Percentiles rank a stretch among this genome's conserved stretches.
phyloP scores from a whole-genome alignment of 352 stramenopile genomes.

The Globisporangium nunn region DNA sequence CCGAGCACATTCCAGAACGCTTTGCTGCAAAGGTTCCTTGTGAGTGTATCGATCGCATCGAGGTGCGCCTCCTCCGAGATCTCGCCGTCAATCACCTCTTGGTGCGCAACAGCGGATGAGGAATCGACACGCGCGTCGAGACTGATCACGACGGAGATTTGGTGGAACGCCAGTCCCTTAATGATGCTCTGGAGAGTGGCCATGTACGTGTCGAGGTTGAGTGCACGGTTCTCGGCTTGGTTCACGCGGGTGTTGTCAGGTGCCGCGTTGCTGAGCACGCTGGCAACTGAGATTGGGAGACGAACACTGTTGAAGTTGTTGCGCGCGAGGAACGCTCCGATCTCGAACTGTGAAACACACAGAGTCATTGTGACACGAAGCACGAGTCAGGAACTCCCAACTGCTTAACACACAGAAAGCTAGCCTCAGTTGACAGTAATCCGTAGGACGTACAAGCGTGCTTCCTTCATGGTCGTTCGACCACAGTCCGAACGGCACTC shows the following conservation, averaged over 20 bases:
- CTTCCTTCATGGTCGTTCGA: constrained; percentile 53
- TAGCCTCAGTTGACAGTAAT: neutral
- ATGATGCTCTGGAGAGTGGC: constrained; percentile 34
- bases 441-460: constrained; percentile 22
- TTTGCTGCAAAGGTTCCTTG: constrained; percentile 32
- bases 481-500: constrained; percentile 54
- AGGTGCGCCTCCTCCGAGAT: constrained; percentile 33
- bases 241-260: constrained; percentile 26
- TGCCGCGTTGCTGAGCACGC: constrained; percentile 31
- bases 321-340: constrained; percentile 29
- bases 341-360: constrained; percentile 22
- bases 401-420: too few relatives aligned
- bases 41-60: constrained; percentile 36
- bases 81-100: constrained; percentile 6
- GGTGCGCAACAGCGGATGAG: too few relatives aligned
- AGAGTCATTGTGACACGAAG: neutral
- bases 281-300: constrained; percentile 25
- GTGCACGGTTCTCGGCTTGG: constrained; percentile 22
- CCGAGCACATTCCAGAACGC: constrained; percentile 77
- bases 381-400: neutral
- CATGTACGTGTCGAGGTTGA: constrained; percentile 31
- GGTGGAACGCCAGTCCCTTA: constrained; percentile 29
- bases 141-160: constrained; percentile 39
- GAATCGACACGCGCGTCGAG: constrained; percentile 26
- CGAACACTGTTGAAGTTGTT: constrained; percentile 56